A percentile compares a stretch with the other conserved stretches of the same genome.
These are phyloP conservation scores for Flaveria sonorensis DNA, from an alignment of 129 eudicot genomes.

Conservation along the genomic window DNA sequence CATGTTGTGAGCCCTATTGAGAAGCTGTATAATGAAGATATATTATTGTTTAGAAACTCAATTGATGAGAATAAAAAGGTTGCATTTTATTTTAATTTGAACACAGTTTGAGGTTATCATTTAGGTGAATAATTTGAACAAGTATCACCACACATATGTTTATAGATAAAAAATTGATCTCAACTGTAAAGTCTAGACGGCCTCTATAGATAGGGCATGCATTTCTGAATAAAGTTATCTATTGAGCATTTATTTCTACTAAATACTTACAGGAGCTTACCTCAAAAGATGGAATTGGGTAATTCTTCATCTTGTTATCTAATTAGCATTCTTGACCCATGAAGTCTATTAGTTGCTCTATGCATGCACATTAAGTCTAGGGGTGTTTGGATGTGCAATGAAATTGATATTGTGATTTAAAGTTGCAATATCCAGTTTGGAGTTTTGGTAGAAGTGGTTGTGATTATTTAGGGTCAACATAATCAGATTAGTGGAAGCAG, in stretches of 20 bases:
- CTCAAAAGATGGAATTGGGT: not conserved
- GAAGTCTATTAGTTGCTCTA: not conserved
- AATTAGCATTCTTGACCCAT: not conserved
- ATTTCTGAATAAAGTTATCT: not conserved
- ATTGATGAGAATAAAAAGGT: not conserved
- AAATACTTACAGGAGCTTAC: not conserved
- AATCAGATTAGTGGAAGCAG: not conserved
- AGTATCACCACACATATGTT: not conserved
- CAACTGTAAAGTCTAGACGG: not conserved
- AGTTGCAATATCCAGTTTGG: not conserved
- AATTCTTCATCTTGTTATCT: not conserved
- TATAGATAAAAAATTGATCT: not conserved
- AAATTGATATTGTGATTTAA: not conserved
- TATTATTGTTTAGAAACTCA: not conserved
- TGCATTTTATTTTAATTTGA: not conserved
- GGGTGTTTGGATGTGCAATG: not conserved
- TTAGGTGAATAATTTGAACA: not conserved
- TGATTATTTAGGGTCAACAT: not conserved
- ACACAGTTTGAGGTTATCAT: not conserved
- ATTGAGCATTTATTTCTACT: not conserved
- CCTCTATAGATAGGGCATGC: not conserved
- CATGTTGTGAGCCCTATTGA: constrained; percentile 11
- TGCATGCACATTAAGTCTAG: not conserved
- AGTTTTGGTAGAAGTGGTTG: not conserved
- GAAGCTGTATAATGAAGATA: not conserved